phyloP scores from a whole-genome alignment of 164 flowering plant species.

The Chimonanthus praecox region DNA sequence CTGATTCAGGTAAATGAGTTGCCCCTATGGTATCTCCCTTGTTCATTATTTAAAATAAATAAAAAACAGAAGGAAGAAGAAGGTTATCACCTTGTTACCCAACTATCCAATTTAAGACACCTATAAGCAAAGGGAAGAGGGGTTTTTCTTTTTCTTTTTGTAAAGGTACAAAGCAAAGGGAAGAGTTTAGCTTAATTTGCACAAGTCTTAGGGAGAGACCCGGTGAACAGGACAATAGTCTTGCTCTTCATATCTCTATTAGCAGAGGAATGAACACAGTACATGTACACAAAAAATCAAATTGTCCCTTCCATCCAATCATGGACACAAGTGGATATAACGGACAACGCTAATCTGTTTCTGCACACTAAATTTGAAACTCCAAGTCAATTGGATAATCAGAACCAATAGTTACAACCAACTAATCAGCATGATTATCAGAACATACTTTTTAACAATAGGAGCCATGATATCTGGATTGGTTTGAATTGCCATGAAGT shows the following conservation, averaged over 20 bases:
- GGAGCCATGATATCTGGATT: neutral
- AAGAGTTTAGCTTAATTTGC: too few relatives aligned
- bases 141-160: too few relatives aligned
- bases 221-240: neutral
- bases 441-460: neutral
- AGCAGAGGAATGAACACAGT: neutral
- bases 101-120: too few relatives aligned
- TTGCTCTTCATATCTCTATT: neutral
- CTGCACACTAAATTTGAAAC: neutral
- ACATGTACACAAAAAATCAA: neutral
- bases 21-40: too few relatives aligned
- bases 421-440: neutral
- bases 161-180: too few relatives aligned
- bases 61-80: too few relatives aligned
- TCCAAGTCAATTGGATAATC: neutral
- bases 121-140: too few relatives aligned
- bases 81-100: too few relatives aligned
- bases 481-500: neutral
- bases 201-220: too few relatives aligned
- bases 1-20: too few relatives aligned
- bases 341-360: neutral
- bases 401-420: neutral
- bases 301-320: neutral
- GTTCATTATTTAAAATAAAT: too few relatives aligned
- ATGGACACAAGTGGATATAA: neutral